phyloP scores from a whole-genome alignment of 2,329 filamentous ascomycete species.

The Dothistroma pini region DNA sequence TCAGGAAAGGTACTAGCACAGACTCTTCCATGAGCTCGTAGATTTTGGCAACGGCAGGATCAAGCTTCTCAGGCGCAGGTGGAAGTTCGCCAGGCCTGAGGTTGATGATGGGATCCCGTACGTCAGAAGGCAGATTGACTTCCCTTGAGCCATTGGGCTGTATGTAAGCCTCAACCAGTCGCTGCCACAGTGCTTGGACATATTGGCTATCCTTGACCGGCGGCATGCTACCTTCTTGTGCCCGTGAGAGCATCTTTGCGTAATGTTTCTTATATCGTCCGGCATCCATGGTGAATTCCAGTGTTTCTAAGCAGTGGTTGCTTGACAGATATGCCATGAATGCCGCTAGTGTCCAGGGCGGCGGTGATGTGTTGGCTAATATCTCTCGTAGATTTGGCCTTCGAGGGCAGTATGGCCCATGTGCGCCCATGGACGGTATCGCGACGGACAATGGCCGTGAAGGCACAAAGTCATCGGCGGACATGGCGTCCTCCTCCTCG shows the following conservation, averaged over 20 bases:
- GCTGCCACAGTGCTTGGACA: conserved; percentile 78
- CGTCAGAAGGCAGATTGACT: conserved; percentile 82
- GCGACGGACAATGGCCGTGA: conserved; percentile 50
- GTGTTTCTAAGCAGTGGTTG: conserved; percentile 92
- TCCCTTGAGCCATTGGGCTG: conserved; percentile 78
- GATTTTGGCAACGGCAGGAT: conserved; percentile 80
- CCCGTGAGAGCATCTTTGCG: conserved; percentile 54
- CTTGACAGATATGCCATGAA: conserved; percentile 97
- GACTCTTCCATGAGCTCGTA: conserved; percentile 98
- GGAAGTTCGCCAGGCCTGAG: conserved; percentile 59
- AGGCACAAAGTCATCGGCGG: conserved; percentile 37
- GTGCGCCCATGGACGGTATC: conserved; percentile 41
- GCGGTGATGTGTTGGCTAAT: conserved; percentile 75
- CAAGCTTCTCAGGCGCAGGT: conserved; percentile 69
- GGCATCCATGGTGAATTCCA: conserved; percentile 95
- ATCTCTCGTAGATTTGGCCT: conserved; percentile 82
- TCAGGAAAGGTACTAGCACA: conserved; percentile 86
- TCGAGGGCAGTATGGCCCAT: conserved; percentile 53
- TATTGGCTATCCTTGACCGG: conserved; percentile 61
- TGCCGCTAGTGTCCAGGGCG: conserved; percentile 84
- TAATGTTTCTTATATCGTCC: conserved; percentile 74
- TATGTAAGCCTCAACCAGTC: conserved; percentile 86
- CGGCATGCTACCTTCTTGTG: conserved; percentile 41
- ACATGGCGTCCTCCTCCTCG: conserved; percentile 50
- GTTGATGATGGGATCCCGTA: conserved; percentile 74